phyloP scores from a whole-genome alignment of 169 alveolate genomes.

The Babesia ovata region DNA sequence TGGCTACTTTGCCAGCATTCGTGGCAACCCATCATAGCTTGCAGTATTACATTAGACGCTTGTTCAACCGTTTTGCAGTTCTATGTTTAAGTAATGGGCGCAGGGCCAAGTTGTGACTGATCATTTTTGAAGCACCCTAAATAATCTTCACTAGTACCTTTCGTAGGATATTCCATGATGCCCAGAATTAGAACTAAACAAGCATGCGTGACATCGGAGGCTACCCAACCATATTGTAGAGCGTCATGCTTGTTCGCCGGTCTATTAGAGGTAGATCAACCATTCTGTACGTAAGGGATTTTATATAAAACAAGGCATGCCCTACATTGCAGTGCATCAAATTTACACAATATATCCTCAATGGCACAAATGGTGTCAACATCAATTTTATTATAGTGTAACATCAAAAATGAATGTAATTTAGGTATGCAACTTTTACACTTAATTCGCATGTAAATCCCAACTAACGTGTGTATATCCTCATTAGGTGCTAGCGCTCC shows the following conservation, averaged over 20 bases:
- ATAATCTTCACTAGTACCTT: neutral
- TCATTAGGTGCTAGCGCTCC: conserved; percentile 23
- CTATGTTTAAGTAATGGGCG: neutral
- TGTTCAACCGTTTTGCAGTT: neutral
- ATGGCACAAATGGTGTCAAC: neutral
- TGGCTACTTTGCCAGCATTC: neutral
- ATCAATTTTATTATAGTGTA: neutral
- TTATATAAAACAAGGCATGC: conserved; percentile 3
- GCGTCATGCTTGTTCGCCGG: neutral
- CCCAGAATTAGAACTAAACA: too few relatives aligned
- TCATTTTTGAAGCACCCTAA: neutral
- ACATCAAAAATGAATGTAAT: neutral
- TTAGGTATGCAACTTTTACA: neutral
- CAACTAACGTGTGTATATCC: conserved; percentile 3
- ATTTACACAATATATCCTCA: conserved; percentile 7
- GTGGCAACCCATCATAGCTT: neutral
- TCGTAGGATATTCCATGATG: too few relatives aligned
- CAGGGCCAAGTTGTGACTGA: neutral
- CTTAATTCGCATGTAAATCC: conserved; percentile 13
- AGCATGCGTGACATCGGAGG: too few relatives aligned
- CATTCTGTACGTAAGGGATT: conserved; percentile 9
- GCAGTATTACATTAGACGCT: neutral
- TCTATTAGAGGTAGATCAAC: neutral
- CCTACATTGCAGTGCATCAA: neutral
- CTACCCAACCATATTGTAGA: neutral